Conservation (phyloP, 495 filamentous ascomycete genomes). For the Achaetomiella virescens region DNA sequence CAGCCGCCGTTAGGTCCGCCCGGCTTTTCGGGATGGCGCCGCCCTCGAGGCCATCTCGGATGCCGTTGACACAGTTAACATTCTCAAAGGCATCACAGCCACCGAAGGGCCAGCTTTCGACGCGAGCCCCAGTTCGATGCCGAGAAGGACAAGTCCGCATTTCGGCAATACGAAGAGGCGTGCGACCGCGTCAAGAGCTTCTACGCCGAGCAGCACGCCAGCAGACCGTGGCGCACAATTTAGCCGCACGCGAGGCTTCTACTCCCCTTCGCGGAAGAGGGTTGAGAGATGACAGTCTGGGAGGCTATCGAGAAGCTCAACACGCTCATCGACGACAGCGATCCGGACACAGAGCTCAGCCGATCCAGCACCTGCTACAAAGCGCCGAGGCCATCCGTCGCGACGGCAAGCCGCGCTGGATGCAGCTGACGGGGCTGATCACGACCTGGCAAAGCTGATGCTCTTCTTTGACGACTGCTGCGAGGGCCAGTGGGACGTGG, state of each 20-base stretch:
- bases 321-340: constrained; percentile 79
- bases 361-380: constrained; percentile 88
- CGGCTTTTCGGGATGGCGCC: constrained; percentile 44
- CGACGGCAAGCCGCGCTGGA: constrained; percentile 87
- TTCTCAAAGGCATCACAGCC: constrained; percentile 48
- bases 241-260: constrained; percentile 66
- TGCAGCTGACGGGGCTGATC: constrained; percentile 87
- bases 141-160: constrained; percentile 73
- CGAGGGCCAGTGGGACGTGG: constrained; percentile 85
- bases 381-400: constrained; percentile 79
- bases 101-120: constrained; percentile 49
- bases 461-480: constrained; percentile 75
- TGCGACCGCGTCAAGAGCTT: constrained; percentile 76
- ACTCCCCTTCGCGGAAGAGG: constrained; percentile 50
- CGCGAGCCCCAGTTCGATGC: constrained; percentile 62
- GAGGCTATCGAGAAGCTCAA: constrained; percentile 86
- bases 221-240: constrained; percentile 80
- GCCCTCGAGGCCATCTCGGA: constrained; percentile 78
- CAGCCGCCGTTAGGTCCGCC: not conserved
- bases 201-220: constrained; percentile 76
- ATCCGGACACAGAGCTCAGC: constrained; percentile 74
- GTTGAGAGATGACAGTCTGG: constrained; percentile 79
- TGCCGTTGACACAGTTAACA: constrained; percentile 73
- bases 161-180: constrained; percentile 72
- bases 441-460: constrained; percentile 83